A percentile compares a stretch with the other conserved stretches of the same genome.
Evolutionary conservation across 139 green algal species (phyloP).

Genomic region (Eudorina sp.): DNA sequence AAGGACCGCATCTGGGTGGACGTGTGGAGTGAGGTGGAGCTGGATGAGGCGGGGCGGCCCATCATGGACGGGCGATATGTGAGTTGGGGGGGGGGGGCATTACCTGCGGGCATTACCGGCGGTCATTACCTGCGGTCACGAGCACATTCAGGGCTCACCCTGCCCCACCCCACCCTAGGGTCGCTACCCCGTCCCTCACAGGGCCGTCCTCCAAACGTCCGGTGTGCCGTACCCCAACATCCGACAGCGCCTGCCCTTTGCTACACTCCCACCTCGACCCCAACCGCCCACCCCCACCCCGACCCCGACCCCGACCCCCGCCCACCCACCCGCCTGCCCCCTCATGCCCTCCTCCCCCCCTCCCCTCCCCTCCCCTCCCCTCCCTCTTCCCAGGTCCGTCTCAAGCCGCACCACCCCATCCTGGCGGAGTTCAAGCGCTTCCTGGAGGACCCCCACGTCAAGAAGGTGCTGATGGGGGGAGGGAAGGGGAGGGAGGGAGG

Average conservation of each 20-base stretch:
- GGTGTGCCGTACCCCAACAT: no score
- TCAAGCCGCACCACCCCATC: conserved; percentile 66
- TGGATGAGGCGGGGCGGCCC: conserved; percentile 12
- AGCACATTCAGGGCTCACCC: no score
- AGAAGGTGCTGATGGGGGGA: conserved; percentile 68
- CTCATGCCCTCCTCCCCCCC: neutral
- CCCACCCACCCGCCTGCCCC: no score
- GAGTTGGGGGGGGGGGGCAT: neutral
- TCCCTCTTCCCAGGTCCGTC: conserved; percentile 34
- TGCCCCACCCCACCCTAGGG: no score
- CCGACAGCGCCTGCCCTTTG: no score
- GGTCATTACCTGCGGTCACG: no score
- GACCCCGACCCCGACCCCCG: no score
- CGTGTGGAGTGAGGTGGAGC: conserved; percentile 65
- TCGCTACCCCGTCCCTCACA: no score
- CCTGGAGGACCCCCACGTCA: conserved; percentile 78
- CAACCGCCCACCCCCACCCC: no score
- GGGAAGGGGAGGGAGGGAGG: neutral
- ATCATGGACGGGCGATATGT: conserved; percentile 37
- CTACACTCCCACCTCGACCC: no score
- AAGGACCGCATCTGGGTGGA: conserved; percentile 87
- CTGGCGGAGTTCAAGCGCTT: conserved; percentile 85
- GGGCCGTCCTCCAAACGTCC: no score
- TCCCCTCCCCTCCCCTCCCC: neutral
- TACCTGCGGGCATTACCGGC: no score